phyloP scores from a whole-genome alignment of 2,329 filamentous ascomycete genomes.

The Venturiaceae sp. region DNA sequence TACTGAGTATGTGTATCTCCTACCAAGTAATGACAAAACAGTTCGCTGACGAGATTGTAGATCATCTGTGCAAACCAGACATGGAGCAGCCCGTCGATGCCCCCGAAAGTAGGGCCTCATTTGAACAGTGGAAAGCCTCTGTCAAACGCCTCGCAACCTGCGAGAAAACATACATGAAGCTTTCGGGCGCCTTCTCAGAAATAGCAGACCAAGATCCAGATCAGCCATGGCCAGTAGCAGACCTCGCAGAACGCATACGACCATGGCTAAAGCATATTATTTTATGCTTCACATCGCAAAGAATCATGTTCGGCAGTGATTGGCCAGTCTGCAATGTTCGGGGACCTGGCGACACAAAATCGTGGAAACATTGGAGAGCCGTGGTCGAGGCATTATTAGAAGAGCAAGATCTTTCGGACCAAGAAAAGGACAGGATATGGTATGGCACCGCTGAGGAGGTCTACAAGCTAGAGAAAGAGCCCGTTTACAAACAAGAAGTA shows the following conservation, averaged over 20 bases:
- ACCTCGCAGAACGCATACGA: slow-evolving; percentile 53
- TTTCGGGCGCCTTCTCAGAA: slow-evolving; percentile 80
- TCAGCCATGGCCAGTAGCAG: slow-evolving; percentile 31
- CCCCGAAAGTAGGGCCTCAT: slow-evolving; percentile 39
- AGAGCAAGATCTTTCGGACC: slow-evolving; percentile 40
- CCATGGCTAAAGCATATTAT: slow-evolving; percentile 62
- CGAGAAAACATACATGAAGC: slow-evolving; percentile 71
- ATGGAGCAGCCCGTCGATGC: slow-evolving; percentile 44
- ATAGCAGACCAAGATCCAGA: slow-evolving; percentile 46
- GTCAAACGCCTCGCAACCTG: slow-evolving; percentile 59
- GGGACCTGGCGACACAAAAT: slow-evolving; percentile 42
- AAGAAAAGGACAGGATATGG: slow-evolving; percentile 60
- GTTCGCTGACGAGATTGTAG: slow-evolving; percentile 31
- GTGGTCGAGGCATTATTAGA: slow-evolving; percentile 59
- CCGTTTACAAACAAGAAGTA: neutral
- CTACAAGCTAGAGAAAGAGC: slow-evolving; percentile 37
- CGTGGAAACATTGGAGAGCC: slow-evolving; percentile 68
- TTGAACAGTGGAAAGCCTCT: slow-evolving; percentile 58
- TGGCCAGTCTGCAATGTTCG: slow-evolving; percentile 85
- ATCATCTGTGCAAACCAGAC: slow-evolving; percentile 86
- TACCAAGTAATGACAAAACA: slow-evolving; percentile 10
- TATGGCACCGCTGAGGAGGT: slow-evolving; percentile 61
- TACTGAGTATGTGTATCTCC: slow-evolving; percentile 53
- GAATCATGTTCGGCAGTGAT: slow-evolving; percentile 86
- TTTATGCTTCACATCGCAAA: slow-evolving; percentile 59